phyloP scores from a whole-genome alignment of 1,284 basidiomycete genomes.

The Heterobasidion parviporum region DNA sequence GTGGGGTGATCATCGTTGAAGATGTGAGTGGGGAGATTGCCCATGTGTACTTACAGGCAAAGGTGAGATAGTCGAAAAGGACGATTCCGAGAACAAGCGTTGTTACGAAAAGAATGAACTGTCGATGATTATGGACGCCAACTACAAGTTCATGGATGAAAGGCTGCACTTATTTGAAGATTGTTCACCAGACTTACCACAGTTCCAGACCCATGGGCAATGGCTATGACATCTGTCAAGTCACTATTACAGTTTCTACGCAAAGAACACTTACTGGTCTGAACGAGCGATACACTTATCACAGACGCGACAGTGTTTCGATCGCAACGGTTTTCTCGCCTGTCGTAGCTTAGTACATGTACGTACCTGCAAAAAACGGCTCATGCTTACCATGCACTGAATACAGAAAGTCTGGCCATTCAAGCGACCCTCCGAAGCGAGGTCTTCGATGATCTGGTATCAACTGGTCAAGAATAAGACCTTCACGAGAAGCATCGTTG shows the following conservation, averaged over 20 bases:
- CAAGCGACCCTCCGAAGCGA: slow-evolving; percentile 80
- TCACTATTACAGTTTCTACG: background rate
- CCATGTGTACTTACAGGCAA: slow-evolving; percentile 54
- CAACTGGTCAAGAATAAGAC: slow-evolving; percentile 1
- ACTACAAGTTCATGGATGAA: slow-evolving; percentile 38
- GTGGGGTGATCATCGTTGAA: slow-evolving; percentile 1
- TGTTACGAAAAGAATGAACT: slow-evolving; percentile 86
- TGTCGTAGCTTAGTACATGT: slow-evolving; percentile 18
- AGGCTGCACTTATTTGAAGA: slow-evolving; percentile 1
- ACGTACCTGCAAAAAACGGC: background rate
- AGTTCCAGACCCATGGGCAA: slow-evolving; percentile 99
- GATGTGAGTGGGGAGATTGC: slow-evolving; percentile 1
- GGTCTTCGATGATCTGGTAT: slow-evolving; percentile 74
- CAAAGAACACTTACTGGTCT: slow-evolving; percentile 69
- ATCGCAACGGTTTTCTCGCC: slow-evolving; percentile 86
- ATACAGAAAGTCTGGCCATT: slow-evolving; percentile 98
- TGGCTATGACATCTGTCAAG: slow-evolving; percentile 44
- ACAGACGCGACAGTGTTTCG: slow-evolving; percentile 93
- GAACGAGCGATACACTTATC: slow-evolving; percentile 84
- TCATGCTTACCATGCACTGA: slow-evolving; percentile 68
- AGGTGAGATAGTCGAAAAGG: slow-evolving; percentile 77
- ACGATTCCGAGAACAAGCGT: slow-evolving; percentile 78
- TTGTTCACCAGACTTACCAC: slow-evolving; percentile 48
- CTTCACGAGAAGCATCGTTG: background rate
- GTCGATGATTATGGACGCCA: slow-evolving; percentile 91